phyloP scores from a whole-genome alignment of 2,329 filamentous ascomycete species.

The Fusarium nisikadoi region DNA sequence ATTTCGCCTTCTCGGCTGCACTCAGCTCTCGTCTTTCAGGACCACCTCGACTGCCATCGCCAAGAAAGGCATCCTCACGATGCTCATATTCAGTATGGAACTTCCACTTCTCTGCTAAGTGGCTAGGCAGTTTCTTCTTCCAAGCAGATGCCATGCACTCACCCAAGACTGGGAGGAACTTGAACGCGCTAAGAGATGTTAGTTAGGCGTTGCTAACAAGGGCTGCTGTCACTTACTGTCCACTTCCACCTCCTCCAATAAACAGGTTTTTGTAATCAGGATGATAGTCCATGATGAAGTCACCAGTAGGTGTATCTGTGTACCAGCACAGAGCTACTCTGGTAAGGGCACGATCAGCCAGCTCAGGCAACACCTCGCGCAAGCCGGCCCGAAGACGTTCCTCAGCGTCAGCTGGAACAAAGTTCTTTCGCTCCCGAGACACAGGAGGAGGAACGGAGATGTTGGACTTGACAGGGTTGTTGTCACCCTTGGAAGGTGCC shows the following conservation, averaged over 20 bases:
- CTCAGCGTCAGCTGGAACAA: slow-evolving; percentile 26
- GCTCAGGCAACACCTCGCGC: slow-evolving; percentile 31
- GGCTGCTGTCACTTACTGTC: slow-evolving; percentile 19
- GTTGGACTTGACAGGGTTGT: not conserved
- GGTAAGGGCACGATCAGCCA: slow-evolving; percentile 20
- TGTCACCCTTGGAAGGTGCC: not conserved
- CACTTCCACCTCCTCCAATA: slow-evolving; percentile 31
- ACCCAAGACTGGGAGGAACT: slow-evolving; percentile 33
- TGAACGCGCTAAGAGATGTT: slow-evolving; percentile 23
- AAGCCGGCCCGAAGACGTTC: slow-evolving; percentile 20
- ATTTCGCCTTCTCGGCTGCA: slow-evolving; percentile 2
- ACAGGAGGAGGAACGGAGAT: slow-evolving; percentile 15
- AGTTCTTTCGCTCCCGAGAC: slow-evolving; percentile 20
- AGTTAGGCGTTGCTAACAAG: accelerated
- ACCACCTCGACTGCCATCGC: slow-evolving; percentile 34
- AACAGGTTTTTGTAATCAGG: slow-evolving; percentile 36
- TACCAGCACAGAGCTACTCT: slow-evolving; percentile 34
- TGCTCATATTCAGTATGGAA: slow-evolving; percentile 28
- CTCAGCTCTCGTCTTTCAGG: slow-evolving; percentile 19
- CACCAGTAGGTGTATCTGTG: slow-evolving; percentile 34
- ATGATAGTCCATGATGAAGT: slow-evolving; percentile 40
- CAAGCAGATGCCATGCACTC: slow-evolving; percentile 14
- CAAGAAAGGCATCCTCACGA: slow-evolving; percentile 19
- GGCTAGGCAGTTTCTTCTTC: slow-evolving; percentile 6
- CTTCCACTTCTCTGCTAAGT: slow-evolving; percentile 27